Evolutionary conservation across 345 rosid genomes (phyloP), one percentile per base, ranked within the genome.

Genomic region (Populus pruinosa): DNA sequence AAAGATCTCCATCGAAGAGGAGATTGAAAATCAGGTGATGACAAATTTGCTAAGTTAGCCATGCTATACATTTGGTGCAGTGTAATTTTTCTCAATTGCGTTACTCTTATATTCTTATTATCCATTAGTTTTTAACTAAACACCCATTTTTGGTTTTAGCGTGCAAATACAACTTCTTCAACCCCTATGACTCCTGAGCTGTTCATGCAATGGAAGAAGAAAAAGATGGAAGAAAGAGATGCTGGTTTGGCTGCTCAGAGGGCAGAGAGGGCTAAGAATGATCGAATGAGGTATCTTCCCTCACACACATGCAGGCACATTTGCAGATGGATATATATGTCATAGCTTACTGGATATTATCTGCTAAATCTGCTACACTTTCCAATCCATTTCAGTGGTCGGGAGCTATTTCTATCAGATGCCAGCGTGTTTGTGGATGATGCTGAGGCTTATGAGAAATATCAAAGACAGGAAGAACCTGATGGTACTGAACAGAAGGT

Each of bases 211-310:
- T 95, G 99, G 99, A 95, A 91, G 88, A 89, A 73, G 85, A 92
- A 87, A 87, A 93, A 91, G 87, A 86, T 79, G 18, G 93, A 91
- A 55, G 98, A 90, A 83, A 88, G 87, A 84, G 96, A 95, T 55
- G 98, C 89, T 3, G 88, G 94, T 79, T 87, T 95, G 85, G 97
- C 93, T 80, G 90, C 90, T 16, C 88, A 79, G 79, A 93, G 80
- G 76, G 99, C 98, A 16, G 99, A 95, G 17, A 93, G 99, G 81
- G 99, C 97, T 74, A 96, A 96, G 90, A 92, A 92, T 82, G 99
- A 93, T 80, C 91, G 98, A n/a, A 92, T 96, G 92, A 96, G 99
- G 99, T 94, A 84, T 31, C 41, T 31, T 5, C 29, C 25, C 63
- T 2, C 67, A n/a, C 33, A 5, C 21, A 5, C 23, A 7, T 43